Evolutionary conservation across 2,329 filamentous ascomycete species (phyloP).

Genomic region (Zalaria sp.): DNA sequence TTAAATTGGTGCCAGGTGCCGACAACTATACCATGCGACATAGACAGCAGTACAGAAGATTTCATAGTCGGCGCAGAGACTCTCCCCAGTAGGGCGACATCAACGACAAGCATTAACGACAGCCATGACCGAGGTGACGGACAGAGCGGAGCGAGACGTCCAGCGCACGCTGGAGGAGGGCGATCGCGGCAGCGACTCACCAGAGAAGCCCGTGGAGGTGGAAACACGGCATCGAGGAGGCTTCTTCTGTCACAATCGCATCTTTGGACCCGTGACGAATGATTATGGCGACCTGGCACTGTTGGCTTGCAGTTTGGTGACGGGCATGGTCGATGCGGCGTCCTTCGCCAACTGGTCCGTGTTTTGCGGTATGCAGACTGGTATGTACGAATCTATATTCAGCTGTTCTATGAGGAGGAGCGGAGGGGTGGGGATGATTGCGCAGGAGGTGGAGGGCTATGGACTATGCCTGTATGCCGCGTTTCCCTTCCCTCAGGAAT

Average conservation of each 20-base stretch:
- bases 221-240: neutral
- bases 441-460: too few species aligned
- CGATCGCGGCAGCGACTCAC: neutral
- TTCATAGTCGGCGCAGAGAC: too few species aligned
- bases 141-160: neutral
- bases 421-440: too few species aligned
- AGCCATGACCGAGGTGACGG: neutral
- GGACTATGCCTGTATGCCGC: too few species aligned
- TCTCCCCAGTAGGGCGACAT: too few species aligned
- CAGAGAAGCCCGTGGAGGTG: neutral
- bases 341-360: constrained; percentile 34
- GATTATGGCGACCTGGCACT: constrained; percentile 16
- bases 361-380: constrained; percentile 40
- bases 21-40: too few species aligned
- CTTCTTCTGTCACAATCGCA: constrained; percentile 12
- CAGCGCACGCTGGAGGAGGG: neutral
- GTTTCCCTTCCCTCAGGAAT: neutral
- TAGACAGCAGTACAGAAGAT: too few species aligned
- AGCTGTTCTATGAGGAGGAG: neutral
- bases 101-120: too few species aligned
- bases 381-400: constrained; percentile 13
- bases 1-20: too few species aligned
- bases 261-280: constrained; percentile 16
- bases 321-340: constrained; percentile 33
- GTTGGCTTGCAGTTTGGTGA: constrained; percentile 30